A percentile compares a stretch with the other conserved stretches of the same genome.
Evolutionary conservation across 1,284 basidiomycete genomes (phyloP).

Genomic region (Papiliotrema fonsecae): DNA sequence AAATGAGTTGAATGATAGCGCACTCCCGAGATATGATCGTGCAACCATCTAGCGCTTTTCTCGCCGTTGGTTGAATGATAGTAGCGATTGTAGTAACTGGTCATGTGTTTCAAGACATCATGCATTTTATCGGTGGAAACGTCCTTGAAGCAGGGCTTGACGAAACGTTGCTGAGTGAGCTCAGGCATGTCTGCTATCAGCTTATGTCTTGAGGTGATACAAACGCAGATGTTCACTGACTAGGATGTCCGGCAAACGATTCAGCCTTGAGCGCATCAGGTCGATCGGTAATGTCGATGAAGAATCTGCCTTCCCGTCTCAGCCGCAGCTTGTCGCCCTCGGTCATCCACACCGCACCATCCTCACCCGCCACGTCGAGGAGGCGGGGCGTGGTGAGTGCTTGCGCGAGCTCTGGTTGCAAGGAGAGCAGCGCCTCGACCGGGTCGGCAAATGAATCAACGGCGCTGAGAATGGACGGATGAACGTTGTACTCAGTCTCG

Average conservation of each 20-base stretch:
- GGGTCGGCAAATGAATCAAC: conserved; percentile 12
- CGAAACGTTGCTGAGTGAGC: conserved; percentile 13
- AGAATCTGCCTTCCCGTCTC: conserved; percentile 13
- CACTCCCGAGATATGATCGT: conserved; percentile 17
- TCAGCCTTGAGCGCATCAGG: conserved; percentile 6
- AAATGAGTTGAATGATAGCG: neutral
- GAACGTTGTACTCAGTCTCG: neutral
- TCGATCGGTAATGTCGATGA: conserved; percentile 22
- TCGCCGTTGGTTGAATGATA: conserved; percentile 15
- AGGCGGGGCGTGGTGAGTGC: conserved; percentile 13
- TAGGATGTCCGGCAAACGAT: too few species aligned
- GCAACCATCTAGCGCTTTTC: conserved; percentile 19
- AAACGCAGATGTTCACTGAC: conserved; percentile 3
- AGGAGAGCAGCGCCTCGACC: conserved; percentile 11
- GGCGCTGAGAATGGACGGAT: neutral
- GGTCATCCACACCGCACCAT: conserved; percentile 15
- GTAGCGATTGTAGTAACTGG: conserved; percentile 20
- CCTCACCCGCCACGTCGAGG: conserved; percentile 13
- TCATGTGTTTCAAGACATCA: conserved; percentile 16
- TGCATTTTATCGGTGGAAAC: conserved; percentile 15
- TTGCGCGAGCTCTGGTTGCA: conserved; percentile 12
- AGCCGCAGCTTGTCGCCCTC: conserved; percentile 27
- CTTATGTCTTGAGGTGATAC: neutral
- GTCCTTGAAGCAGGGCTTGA: conserved; percentile 15
- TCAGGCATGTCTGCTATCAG: conserved; percentile 13